Conservation (phyloP, 1,284 basidiomycete species). For the Rhodotorula sp. region DNA sequence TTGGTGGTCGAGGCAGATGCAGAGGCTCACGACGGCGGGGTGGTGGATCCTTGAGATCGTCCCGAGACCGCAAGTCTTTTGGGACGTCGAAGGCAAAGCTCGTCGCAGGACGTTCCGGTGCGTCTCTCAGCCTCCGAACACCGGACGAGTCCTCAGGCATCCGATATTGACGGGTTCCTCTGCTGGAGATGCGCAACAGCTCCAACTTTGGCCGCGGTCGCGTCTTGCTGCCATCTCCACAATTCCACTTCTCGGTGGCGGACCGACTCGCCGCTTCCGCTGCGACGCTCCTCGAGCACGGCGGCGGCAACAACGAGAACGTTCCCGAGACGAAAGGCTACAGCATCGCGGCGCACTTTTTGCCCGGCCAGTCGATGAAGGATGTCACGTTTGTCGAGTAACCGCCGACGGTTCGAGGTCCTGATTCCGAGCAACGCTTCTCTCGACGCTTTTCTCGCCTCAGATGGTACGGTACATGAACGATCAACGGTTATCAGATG, state of each 20-base stretch:
- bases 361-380: neutral
- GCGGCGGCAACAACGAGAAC: constrained; percentile 23
- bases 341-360: constrained; percentile 10
- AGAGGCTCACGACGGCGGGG: neutral
- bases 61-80: constrained; percentile 19
- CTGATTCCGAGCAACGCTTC: too few relatives aligned
- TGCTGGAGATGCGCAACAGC: neutral
- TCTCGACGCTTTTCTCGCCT: neutral
- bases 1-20: neutral
- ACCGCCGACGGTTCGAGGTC: too few relatives aligned
- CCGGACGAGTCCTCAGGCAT: too few relatives aligned
- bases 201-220: constrained; percentile 29
- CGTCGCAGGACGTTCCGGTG: constrained; percentile 3
- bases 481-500: too few relatives aligned
- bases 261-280: constrained; percentile 10
- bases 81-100: constrained; percentile 23
- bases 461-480: too few relatives aligned
- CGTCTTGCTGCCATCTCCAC: constrained; percentile 7
- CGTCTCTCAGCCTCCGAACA: neutral
- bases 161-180: too few relatives aligned
- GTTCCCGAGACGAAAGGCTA: constrained; percentile 22
- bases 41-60: constrained; percentile 32
- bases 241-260: constrained; percentile 27
- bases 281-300: constrained; percentile 2
- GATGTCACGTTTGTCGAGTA: constrained; percentile 20